phyloP scores from a whole-genome alignment of 768 basidiomycete genomes.

The Phaffia australis region DNA sequence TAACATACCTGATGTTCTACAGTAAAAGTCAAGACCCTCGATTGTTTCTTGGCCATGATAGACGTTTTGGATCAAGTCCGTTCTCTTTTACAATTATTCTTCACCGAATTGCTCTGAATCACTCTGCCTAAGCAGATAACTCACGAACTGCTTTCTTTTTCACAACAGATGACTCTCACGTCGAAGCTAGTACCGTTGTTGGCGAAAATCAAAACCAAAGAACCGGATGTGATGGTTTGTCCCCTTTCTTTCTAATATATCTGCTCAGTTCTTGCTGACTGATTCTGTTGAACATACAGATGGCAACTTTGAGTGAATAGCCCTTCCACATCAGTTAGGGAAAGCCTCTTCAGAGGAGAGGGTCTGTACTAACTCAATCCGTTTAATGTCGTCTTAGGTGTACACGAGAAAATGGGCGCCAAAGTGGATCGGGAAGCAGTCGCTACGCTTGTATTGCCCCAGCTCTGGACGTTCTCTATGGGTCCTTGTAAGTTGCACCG shows the following conservation, averaged over 20 bases:
- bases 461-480: conserved; percentile 95
- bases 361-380: neutral
- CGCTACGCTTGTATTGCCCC: conserved; percentile 74
- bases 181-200: conserved; percentile 90
- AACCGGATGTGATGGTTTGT: conserved; percentile 29
- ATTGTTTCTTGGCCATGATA: conserved; percentile 37
- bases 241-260: conserved; percentile 25
- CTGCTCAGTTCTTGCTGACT: neutral
- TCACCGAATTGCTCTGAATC: no score
- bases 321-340: no score
- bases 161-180: conserved; percentile 53
- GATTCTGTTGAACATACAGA: neutral
- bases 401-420: conserved; percentile 92
- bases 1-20: neutral
- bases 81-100: neutral
- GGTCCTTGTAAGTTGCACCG: conserved; percentile 79
- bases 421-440: conserved; percentile 90
- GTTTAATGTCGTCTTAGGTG: conserved; percentile 65
- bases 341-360: no score
- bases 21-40: conserved; percentile 32
- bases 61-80: conserved; percentile 36
- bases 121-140: neutral
- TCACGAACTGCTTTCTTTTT: neutral
- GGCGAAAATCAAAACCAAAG: conserved; percentile 85
- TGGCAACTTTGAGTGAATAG: no score